Base-by-base conservation (phyloP, 73 alveolate species). In the Paramecium tetraurelia region DNA sequence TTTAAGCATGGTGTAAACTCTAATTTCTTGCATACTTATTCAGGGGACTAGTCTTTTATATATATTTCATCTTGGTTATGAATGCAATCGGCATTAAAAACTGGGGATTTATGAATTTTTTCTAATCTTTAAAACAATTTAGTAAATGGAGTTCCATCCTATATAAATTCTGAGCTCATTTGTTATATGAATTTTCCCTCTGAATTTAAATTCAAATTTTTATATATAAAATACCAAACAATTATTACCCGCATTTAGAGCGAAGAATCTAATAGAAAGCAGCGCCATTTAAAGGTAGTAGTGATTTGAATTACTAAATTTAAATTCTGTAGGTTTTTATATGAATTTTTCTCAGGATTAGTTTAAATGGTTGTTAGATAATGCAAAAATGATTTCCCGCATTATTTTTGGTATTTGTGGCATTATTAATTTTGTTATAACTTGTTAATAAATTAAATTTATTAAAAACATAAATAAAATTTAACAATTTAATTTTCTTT, bases 201-300 rank as follows among this genome's bases (percentile, higher is more conserved):
- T 77, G 89, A 70, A 70, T 77, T 77, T 77, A 77, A 77, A 77
- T 77, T 77, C 89, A 77, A 77, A 77, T 77, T 38, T 77, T 77
- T 77, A 38, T 70, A 70, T 21, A 59, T 59, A 59, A 59, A 59
- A 59, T 59, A 59, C 43, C 77, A 59, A 59, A 59, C 40, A 24
- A 24, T 59, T 59, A 48, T 59, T 24, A 24, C 77, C 77, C 77
- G 40, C 77, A 59, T 59, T 59, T 59, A 59, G 40, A 59, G 77
- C 7, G 22, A 59, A 29, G 4, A 48, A 59, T 59, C 35, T 59
- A 59, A 48, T 48, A 16, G n/a, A 48, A 48, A 11, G 59, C 59
- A 21, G 27, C 59, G 59, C 59, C 24, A 4, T 48, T 48, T 16
- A 48, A 16, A 48, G 59, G n/a, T 48, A n/a, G 59, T 22, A 14